Percentiles rank a stretch among this genome's conserved stretches.
Conservation (phyloP, 1,284 basidiomycete genomes). For the Ceratorhiza oryzae-sativae region DNA sequence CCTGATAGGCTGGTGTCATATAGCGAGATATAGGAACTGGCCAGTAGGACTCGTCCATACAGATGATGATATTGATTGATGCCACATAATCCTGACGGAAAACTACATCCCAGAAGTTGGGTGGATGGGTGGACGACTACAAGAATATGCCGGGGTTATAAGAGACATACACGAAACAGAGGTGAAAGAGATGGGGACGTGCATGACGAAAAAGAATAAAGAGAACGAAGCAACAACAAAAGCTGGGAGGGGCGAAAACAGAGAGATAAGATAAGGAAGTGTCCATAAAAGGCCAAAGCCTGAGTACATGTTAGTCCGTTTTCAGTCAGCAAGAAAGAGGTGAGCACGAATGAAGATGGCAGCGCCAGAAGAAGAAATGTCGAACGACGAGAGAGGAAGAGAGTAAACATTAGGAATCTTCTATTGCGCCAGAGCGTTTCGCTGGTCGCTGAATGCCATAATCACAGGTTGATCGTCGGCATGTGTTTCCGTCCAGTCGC, state of each 20-base stretch:
- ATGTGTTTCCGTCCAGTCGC: constrained; percentile 3
- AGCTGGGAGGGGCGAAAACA: neutral
- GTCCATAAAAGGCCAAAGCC: neutral
- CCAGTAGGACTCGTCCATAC: neutral
- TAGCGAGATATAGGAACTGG: constrained; percentile 11
- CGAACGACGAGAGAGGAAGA: constrained; percentile 5
- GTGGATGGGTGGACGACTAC: constrained; percentile 16
- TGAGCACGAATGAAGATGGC: neutral
- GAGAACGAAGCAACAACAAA: neutral
- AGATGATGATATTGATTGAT: constrained; percentile 30
- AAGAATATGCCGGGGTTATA: constrained; percentile 26
- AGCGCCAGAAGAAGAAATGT: neutral
- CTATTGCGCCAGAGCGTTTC: constrained; percentile 8
- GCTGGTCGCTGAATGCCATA: neutral
- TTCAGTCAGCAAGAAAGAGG: neutral
- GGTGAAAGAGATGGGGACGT: neutral
- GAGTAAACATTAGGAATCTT: neutral
- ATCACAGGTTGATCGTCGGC: constrained; percentile 9
- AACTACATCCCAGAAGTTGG: constrained; percentile 25
- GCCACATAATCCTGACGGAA: constrained; percentile 25
- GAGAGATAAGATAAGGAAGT: constrained; percentile 3
- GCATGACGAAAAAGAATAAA: neutral
- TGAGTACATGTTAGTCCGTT: constrained; percentile 6
- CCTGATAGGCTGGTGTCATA: neutral
- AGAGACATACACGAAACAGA: neutral